Evolutionary conservation across 73 alveolate species (phyloP), one percentile per base, ranked within the genome.

Genomic region (Tetrahymena borealis): DNA sequence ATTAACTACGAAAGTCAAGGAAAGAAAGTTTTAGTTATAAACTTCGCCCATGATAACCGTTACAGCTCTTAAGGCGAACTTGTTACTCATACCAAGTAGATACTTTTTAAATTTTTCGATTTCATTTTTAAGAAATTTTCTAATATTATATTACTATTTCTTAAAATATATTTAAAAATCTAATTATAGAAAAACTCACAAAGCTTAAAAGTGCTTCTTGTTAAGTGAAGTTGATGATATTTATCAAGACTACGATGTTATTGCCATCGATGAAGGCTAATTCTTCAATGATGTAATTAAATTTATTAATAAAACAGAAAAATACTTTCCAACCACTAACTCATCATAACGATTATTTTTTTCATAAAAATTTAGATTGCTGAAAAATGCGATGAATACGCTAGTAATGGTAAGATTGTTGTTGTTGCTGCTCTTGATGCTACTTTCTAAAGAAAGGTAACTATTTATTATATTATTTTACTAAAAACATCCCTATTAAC

Each of bases 191-290:
- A 90, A 91, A 90, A 78, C 38, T 31, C 40, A 90, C 32, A 90
- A 94, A 78, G 98, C 99, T n/a, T 78, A 94, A 16, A 79, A 96
- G 8, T 94, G 96, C 18, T 78, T 79, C 7, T 39, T 39, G 24
- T 91, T 98, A 78, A 33, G 78, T 33, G 99, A 98, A 43, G 90
- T 93, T 31, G 94, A 90, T 37, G 98, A 94, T 31, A 90, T 37
- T 35, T 94, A 97, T 41, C 33, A 95, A 36, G 90, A 97, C 33
- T 95, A 93, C 95, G 99, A 98, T 93, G 99, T 98, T 32, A 97
- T 98, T 90, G 99, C 99, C n/a, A 97, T 98, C 33, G 99, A 98
- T 92, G 99, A 98, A 95, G 99, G 99, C 38, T 98, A 98, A 92
- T 98, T 98, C 96, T 98, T 97, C 95, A 94, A 96, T 9, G 99